A percentile compares a stretch with the other conserved stretches of the same genome.
phyloP scores from a whole-genome alignment of 2,329 filamentous ascomycete genomes.

The Monosporascus sp. region DNA sequence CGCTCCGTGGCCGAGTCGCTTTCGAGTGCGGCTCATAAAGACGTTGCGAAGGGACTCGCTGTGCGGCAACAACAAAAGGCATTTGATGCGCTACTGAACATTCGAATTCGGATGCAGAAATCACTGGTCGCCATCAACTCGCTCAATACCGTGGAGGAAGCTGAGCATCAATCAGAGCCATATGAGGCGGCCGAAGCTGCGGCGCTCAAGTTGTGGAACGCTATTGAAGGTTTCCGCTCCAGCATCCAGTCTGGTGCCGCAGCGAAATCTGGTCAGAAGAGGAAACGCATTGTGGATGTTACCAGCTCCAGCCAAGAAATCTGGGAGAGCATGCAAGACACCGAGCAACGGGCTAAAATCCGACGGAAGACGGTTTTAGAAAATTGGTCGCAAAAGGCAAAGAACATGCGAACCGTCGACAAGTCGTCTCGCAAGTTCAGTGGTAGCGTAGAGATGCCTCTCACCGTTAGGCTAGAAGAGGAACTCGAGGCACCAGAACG shows the following conservation, averaged over 20 bases:
- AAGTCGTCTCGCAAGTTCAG: constrained; percentile 49
- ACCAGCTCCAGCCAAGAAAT: constrained; percentile 60
- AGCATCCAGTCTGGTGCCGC: constrained; percentile 47
- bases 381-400: constrained; percentile 85
- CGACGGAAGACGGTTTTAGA: constrained; percentile 71
- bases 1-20: constrained; percentile 59
- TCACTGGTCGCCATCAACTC: constrained; percentile 79
- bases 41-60: constrained; percentile 79
- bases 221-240: constrained; percentile 65
- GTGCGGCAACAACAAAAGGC: constrained; percentile 80
- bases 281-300: constrained; percentile 49
- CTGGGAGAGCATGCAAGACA: constrained; percentile 65
- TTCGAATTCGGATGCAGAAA: constrained; percentile 90
- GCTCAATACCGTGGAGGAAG: constrained; percentile 45
- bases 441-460: constrained; percentile 48
- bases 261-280: constrained; percentile 53
- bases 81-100: constrained; percentile 85
- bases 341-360: constrained; percentile 55
- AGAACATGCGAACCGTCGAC: constrained; percentile 52
- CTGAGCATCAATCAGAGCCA: constrained; percentile 42
- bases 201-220: constrained; percentile 79
- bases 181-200: constrained; percentile 79
- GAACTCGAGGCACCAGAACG: constrained; percentile 65
- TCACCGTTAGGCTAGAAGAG: constrained; percentile 63
- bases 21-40: constrained; percentile 63